Percentiles rank a stretch among this genome's conserved stretches.
These are phyloP conservation scores for Candida gigantensis DNA, from an alignment of 1,139 yeast genomes.

Conservation along the genomic window DNA sequence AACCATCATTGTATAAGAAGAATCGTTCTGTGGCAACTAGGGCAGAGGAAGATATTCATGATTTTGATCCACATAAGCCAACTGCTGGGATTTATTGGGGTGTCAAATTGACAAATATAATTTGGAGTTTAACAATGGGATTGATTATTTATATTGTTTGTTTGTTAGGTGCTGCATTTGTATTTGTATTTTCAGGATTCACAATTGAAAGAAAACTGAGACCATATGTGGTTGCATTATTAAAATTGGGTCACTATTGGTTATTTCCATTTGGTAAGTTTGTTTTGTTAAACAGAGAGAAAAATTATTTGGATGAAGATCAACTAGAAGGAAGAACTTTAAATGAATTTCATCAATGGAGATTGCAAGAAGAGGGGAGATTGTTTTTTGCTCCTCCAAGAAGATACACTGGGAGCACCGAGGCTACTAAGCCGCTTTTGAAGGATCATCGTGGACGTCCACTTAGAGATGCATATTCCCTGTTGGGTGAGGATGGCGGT, in stretches of 20 bases:
- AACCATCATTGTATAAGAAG: conserved; percentile 94
- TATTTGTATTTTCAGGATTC: conserved; percentile 51
- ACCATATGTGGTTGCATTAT: conserved; percentile 61
- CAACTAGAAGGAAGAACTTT: conserved; percentile 84
- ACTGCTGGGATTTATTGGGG: conserved; percentile 56
- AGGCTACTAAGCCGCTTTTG: conserved; percentile 38
- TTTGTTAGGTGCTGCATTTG: conserved; percentile 43
- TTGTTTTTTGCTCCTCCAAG: conserved; percentile 71
- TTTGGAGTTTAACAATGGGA: conserved; percentile 81
- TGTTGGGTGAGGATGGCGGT: conserved; percentile 22
- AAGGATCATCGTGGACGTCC: conserved; percentile 50
- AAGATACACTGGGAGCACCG: conserved; percentile 35
- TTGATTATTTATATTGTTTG: conserved; percentile 56
- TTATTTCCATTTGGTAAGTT: conserved; percentile 88
- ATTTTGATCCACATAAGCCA: conserved; percentile 55
- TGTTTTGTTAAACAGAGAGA: conserved; percentile 75
- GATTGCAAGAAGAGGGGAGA: conserved; percentile 71
- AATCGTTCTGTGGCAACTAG: conserved; percentile 86
- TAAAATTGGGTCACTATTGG: conserved; percentile 68
- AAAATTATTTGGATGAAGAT: conserved; percentile 83
- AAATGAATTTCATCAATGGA: conserved; percentile 88
- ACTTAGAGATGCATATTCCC: conserved; percentile 40
- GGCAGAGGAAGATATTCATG: conserved; percentile 94
- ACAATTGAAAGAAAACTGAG: conserved; percentile 38
- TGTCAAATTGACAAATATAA: conserved; percentile 68